phyloP scores from a whole-genome alignment of 2,329 filamentous ascomycete species.

The Epichloe sp. region DNA sequence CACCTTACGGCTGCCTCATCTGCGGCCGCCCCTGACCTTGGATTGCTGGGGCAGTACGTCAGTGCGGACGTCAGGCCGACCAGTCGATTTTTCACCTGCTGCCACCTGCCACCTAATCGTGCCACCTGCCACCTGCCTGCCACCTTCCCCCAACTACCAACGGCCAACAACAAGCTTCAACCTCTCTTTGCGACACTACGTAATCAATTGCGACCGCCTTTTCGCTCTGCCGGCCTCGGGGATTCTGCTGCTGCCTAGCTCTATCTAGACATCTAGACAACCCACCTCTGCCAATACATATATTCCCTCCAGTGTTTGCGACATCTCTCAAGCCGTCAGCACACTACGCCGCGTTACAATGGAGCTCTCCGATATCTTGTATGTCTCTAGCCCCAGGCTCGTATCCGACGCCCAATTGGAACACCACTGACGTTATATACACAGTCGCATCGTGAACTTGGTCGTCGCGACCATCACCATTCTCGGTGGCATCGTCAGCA shows the following conservation, averaged over 20 bases:
- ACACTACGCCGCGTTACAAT: constrained; percentile 33
- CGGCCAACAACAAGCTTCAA: neutral
- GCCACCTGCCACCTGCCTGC: neutral
- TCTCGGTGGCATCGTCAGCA: constrained; percentile 65
- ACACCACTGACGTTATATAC: constrained; percentile 20
- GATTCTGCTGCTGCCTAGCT: constrained; percentile 4
- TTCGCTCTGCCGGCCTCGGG: neutral
- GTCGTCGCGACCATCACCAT: constrained; percentile 77
- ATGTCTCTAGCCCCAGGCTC: constrained; percentile 24
- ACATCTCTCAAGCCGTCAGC: neutral
- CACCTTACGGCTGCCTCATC: neutral
- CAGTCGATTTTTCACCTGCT: constrained; percentile 3
- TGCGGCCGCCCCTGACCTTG: neutral
- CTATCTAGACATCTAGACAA: neutral
- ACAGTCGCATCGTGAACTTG: constrained; percentile 88
- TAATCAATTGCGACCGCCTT: constrained; percentile 3
- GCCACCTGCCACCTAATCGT: no score
- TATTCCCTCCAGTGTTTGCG: neutral
- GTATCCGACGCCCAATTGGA: neutral
- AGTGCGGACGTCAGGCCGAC: constrained; percentile 1
- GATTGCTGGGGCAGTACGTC: constrained; percentile 1
- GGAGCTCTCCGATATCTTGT: constrained; percentile 92
- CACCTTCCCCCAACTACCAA: neutral
- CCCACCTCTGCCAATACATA: neutral
- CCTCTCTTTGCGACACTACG: constrained; percentile 2